Percentiles rank a stretch among this genome's conserved stretches.
These are phyloP conservation scores for Mycosphaerella sp. DNA, from an alignment of 2,329 filamentous ascomycete species.

Conservation along the genomic window DNA sequence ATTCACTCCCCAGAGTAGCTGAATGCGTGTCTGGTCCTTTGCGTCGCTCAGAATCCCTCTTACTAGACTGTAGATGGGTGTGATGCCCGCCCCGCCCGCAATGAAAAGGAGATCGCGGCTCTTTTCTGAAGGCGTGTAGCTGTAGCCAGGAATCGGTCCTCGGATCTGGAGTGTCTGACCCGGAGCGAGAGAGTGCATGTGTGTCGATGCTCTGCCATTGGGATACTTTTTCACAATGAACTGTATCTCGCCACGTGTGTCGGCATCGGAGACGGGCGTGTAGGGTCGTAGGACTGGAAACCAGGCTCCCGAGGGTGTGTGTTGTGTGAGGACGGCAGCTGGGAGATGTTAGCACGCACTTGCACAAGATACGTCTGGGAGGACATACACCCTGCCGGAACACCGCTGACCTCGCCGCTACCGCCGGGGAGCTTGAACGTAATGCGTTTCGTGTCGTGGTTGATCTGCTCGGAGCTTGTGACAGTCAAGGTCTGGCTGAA, in stretches of 20 bases:
- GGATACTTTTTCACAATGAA: constrained; percentile 65
- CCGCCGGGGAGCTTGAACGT: constrained; percentile 31
- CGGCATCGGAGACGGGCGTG: constrained; percentile 55
- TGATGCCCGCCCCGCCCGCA: constrained; percentile 67
- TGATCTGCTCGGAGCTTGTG: constrained; percentile 30
- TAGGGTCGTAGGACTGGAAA: constrained; percentile 60
- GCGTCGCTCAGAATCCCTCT: constrained; percentile 43
- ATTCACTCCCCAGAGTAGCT: constrained; percentile 62
- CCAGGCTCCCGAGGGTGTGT: constrained; percentile 51
- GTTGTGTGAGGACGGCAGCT: constrained; percentile 56
- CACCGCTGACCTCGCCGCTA: constrained; percentile 27
- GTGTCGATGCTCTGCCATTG: constrained; percentile 55
- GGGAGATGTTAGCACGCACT: constrained; percentile 2
- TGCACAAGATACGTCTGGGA: neutral
- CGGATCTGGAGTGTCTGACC: constrained; percentile 57
- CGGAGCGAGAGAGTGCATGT: constrained; percentile 60
- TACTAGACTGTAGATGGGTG: constrained; percentile 50
- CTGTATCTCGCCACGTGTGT: constrained; percentile 55
- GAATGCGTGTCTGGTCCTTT: constrained; percentile 56
- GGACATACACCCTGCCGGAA: constrained; percentile 27
- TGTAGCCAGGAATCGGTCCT: constrained; percentile 42
- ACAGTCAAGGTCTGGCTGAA: constrained; percentile 31
- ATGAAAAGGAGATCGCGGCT: constrained; percentile 51
- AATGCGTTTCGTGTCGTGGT: constrained; percentile 33
- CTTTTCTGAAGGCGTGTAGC: constrained; percentile 23